These are phyloP conservation scores for Rhipidocladum racemiflorum DNA, from an alignment of 176 grass and related monocot species.

Conservation along the genomic window DNA sequence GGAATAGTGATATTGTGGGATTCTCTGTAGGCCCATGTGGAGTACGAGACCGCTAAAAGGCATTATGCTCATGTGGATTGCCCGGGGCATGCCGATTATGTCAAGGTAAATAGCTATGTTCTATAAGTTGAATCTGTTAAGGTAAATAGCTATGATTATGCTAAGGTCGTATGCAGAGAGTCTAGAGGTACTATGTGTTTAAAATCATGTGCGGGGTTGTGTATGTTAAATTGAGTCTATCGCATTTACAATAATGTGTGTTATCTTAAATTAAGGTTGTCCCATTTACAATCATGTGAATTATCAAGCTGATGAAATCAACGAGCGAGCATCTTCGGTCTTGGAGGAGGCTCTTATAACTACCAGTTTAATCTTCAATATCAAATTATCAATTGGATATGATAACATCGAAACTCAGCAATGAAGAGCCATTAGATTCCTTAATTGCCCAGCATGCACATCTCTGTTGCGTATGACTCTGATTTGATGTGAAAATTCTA, in stretches of 20 bases:
- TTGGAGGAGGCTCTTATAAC: not conserved
- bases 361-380: not conserved
- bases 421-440: not conserved
- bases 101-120: conserved; percentile 60
- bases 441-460: not conserved
- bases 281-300: not conserved
- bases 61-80: conserved; percentile 99
- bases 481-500: conserved; percentile 25
- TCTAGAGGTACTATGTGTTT: not conserved
- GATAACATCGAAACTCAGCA: not conserved
- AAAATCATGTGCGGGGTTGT: not conserved
- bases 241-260: no score
- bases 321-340: not conserved
- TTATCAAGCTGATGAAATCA: not conserved
- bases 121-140: not conserved
- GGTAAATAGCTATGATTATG: not conserved
- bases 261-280: not conserved
- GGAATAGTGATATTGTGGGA: not conserved
- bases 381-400: not conserved
- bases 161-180: not conserved
- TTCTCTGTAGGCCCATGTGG: conserved; percentile 80
- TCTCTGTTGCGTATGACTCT: not conserved
- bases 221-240: not conserved
- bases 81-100: conserved; percentile 94
- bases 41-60: conserved; percentile 90